Evolutionary conservation across 257 asterid genomes (phyloP).

Genomic region (Salvia rosmarinus): DNA sequence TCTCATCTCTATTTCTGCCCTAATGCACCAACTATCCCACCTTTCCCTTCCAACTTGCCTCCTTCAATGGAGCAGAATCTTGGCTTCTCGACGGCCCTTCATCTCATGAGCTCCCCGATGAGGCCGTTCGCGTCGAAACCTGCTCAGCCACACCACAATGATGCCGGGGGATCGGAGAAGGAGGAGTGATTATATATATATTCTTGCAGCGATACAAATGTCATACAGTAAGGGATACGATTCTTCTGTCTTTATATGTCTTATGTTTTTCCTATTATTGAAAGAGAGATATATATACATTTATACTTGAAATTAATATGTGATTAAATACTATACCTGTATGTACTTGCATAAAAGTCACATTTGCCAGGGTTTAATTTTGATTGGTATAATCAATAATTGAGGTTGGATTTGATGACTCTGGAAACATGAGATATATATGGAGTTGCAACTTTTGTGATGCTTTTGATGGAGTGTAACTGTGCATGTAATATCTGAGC

Average conservation of each 20-base stretch:
- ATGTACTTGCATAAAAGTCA: neutral
- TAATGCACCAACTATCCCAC: neutral
- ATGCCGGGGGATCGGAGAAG: slow-evolving; percentile 7
- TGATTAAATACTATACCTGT: slow-evolving; percentile 5
- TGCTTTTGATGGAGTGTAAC: neutral
- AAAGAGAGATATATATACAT: slow-evolving; percentile 7
- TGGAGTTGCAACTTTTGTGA: neutral
- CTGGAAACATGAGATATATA: neutral
- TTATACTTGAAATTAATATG: slow-evolving; percentile 12
- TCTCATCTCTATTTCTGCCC: slow-evolving; percentile 20
- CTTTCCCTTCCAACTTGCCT: slow-evolving; percentile 13
- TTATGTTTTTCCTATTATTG: neutral
- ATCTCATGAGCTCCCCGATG: slow-evolving; percentile 19
- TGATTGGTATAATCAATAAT: slow-evolving; percentile 5
- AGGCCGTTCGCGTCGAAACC: neutral
- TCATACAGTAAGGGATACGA: slow-evolving; percentile 15
- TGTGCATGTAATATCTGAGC: too few species aligned
- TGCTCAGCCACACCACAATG: neutral
- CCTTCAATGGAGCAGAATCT: slow-evolving; percentile 21
- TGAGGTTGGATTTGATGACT: neutral
- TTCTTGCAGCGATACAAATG: neutral
- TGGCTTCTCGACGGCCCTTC: slow-evolving; percentile 16
- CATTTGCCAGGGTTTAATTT: slow-evolving; percentile 15
- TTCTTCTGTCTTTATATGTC: slow-evolving; percentile 2
- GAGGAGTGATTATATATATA: neutral